Evolutionary conservation across 2,329 filamentous ascomycete species (phyloP), one percentile per base, ranked within the genome.

Genomic region (Tolypocladium ophioglossoides): DNA sequence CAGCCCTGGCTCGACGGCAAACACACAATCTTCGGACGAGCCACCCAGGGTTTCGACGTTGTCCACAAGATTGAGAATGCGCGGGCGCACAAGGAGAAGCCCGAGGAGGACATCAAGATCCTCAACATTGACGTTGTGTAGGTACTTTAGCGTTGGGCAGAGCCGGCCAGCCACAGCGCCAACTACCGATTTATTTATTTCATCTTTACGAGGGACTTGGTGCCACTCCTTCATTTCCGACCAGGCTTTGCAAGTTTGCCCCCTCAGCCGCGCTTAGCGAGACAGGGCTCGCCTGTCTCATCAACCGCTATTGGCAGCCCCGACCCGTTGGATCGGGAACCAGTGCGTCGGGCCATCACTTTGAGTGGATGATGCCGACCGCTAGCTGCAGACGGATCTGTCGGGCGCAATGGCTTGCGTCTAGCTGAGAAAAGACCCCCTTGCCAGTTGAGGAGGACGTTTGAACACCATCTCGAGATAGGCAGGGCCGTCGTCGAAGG

Each of bases 71-170:
- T 99, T 67, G 94, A 99, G 73, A 96, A 95, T 68, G 79, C 82
- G 18, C 87, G 87, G 67, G 91, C 91, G 4, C 85, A 87, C 70
- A 85, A 85, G 76, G 95, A 99, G 74, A 95, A 92, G 75, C 94
- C 94, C 0, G 89, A 95, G 69, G 91, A 96, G 65, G 94, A 99
- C 68, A 91, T 99, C 64, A 97, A 96, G 73, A 95, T 99, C 61
- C 82, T 99, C 55, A 96, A 89, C 67, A 95, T 99, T 62, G 80
- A 84, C 62, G 71, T 83, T 55, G 63, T 72, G 58, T 82, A 77
- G 49, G 9, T 20, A 35, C 18, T 32, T 48, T 32, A 14, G 44
- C 27, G 27, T 34, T 18, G 44, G 44, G 44, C 44, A 48, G 18
- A 34, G 27, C 44, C 44, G 44, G 27, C 30, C 44, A 48, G 44